Base-by-base conservation (phyloP, 2,329 filamentous ascomycete genomes). In the Talaromyces sp. region DNA sequence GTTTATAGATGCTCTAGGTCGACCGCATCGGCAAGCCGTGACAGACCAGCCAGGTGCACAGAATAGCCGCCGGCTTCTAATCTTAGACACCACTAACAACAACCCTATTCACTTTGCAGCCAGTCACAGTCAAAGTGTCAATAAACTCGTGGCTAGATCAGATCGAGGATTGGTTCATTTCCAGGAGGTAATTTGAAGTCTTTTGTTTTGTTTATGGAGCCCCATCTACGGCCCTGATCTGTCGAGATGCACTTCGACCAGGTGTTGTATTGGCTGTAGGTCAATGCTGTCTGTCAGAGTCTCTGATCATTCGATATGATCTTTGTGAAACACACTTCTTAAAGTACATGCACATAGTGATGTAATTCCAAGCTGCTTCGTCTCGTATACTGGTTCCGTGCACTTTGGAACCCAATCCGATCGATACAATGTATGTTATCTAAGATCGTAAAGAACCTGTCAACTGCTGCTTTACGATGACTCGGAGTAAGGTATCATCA, bases 21-120 rank as follows among this genome's bases (percentile, higher is more conserved):
- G 25, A 37, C 28, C 16, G 35, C n/a, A 14, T 54, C 50, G 50
- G 50, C n/a, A 39, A 55, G 50, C 50, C 50, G 50, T 55, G 31
- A 55, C 31, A 40, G 33, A 37, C 58, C 58, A 60, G 50, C 58
- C 46, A 55, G 33, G 44, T 14, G 23, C 37, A 35, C 46, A 18
- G 58, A 25, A 61, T 61, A 61, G 58, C 58, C 58, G 58, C 58
- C 58, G 0, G 33, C n/a, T 60, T 54, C 58, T 61, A 61, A 42
- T 61, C 46, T 54, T 61, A 55, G 58, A 40, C n/a, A 8, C 0
- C 25, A 35, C 37, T 40, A 61, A 21, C 2, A 33, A 2, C 23
- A 25, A 23, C 58, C 28, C 50, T 54, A 54, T 35, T 37, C 50
- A 54, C 31, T 21, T 21, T 4, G 5, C 31, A 37, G 50, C 54